A percentile compares a stretch with the other conserved stretches of the same genome.
These are phyloP conservation scores for Botrytis aclada DNA, from an alignment of 2,329 filamentous ascomycete genomes.

Conservation along the genomic window DNA sequence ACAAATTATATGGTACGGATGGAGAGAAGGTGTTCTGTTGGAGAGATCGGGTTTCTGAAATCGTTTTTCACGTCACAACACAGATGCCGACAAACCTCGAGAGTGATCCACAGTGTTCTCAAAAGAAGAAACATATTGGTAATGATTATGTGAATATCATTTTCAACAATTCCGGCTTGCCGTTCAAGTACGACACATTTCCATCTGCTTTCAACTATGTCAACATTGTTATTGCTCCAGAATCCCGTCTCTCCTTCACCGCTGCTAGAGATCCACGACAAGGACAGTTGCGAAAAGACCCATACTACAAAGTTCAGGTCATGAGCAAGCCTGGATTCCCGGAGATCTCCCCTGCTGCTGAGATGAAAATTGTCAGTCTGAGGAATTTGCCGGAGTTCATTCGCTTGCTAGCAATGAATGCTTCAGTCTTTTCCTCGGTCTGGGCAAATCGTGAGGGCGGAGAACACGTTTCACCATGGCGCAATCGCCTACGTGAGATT, in stretches of 20 bases:
- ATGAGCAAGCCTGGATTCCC: conserved; percentile 87
- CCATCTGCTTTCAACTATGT: conserved; percentile 95
- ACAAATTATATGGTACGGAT: conserved; percentile 72
- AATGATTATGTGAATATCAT: conserved; percentile 98
- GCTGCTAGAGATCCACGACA: conserved; percentile 52
- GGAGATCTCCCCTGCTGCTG: conserved; percentile 83
- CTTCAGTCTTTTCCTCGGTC: conserved; percentile 89
- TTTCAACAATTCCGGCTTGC: conserved; percentile 91
- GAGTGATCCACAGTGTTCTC: conserved; percentile 69
- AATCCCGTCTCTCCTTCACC: conserved; percentile 73
- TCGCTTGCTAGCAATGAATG: conserved; percentile 84
- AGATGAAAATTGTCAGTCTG: conserved; percentile 84
- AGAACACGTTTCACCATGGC: conserved; percentile 87
- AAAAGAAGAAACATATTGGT: conserved; percentile 93
- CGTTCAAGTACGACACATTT: conserved; percentile 88
- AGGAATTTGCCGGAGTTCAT: conserved; percentile 81
- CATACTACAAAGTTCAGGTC: conserved; percentile 85
- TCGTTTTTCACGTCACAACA: conserved; percentile 92
- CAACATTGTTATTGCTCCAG: conserved; percentile 91
- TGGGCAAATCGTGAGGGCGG: conserved; percentile 75
- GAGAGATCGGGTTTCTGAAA: conserved; percentile 91
- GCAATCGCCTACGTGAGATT: conserved; percentile 80
- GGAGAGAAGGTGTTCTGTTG: conserved; percentile 89
- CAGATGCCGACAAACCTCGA: conserved; percentile 92
- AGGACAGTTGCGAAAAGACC: conserved; percentile 39